These are phyloP conservation scores for Brachypodium distachyon DNA, from an alignment of 202 grass and related monocot species.

Conservation along the genomic window DNA sequence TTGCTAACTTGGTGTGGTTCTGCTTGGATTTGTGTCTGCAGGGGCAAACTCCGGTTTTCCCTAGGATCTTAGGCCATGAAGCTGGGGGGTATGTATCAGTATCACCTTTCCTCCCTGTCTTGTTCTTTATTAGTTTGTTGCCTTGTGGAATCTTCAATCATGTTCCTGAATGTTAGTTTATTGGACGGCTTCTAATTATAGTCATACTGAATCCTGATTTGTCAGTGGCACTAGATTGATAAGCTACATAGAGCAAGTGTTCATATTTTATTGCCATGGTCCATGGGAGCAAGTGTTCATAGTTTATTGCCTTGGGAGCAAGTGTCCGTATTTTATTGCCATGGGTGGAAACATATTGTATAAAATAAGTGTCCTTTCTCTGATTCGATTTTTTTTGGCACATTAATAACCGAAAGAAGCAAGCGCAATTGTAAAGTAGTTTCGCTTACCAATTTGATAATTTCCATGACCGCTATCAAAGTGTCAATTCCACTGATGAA, in stretches of 20 bases:
- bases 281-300: no score
- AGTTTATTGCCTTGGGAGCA: no score
- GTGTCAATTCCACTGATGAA: no score
- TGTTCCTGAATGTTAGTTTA: neutral
- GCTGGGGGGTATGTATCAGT: slow-evolving; percentile 57
- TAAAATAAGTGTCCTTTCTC: no score
- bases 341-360: no score
- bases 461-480: no score
- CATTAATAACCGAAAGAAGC: no score
- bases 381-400: no score
- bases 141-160: neutral
- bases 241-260: neutral
- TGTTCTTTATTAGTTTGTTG: neutral
- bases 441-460: neutral
- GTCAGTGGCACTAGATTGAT: neutral
- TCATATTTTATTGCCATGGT: neutral
- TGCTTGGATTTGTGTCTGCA: slow-evolving; percentile 26
- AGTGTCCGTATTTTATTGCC: no score
- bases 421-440: neutral
- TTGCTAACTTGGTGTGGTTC: neutral
- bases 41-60: slow-evolving; percentile 80
- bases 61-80: slow-evolving; percentile 79
- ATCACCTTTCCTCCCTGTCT: neutral
- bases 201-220: neutral
- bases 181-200: neutral